Evolutionary conservation across 768 basidiomycete genomes (phyloP), one percentile per base, ranked within the genome.

Genomic region (Mycena metata): DNA sequence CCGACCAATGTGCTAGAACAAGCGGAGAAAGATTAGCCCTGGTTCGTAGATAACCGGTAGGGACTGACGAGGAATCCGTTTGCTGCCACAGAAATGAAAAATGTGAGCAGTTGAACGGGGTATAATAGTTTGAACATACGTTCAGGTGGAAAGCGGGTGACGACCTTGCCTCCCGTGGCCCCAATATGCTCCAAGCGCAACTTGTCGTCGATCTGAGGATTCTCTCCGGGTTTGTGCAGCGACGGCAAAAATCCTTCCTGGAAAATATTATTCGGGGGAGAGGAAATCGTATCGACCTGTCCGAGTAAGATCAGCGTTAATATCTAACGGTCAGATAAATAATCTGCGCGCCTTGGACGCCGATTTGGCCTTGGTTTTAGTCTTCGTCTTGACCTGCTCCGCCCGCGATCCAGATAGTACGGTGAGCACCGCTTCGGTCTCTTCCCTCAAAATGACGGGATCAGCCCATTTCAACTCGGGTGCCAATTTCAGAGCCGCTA

Each of bases 141-240:
- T 81, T 99, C 97, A 5, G 97, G 97, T 26, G 97, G 97, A 80
- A 99, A 99, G 46, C 97, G 94, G 8, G 97, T 99, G 83, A 91
- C 91, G 5, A 98, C 96, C 51, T 87, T 83, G 5, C 95, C 94
- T 9, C 86, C 87, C 0, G 97, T 98, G 10, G 85, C 85, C 11
- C 87, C 84, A 47, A 98, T 82, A 76, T 99, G 97, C 59, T 88
- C 84, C 69, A 94, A 90, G 56, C 92, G 91, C 57, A 97, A 88
- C 54, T 86, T 83, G 4, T 90, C 86, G 67, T 90, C 85, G 46
- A 93, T 85, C 78, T 99, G 97, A 26, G 92, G 90, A 80, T 98
- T 99, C 75, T 86, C 96, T 49, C 97, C 97, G 10, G 95, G 94
- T 76, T 91, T 95, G 77, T 99, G 96, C 41, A 99, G 88, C 60